A percentile compares a stretch with the other conserved stretches of the same genome.
Conservation (phyloP, 257 asterid species). For the Nemophila menziesii region DNA sequence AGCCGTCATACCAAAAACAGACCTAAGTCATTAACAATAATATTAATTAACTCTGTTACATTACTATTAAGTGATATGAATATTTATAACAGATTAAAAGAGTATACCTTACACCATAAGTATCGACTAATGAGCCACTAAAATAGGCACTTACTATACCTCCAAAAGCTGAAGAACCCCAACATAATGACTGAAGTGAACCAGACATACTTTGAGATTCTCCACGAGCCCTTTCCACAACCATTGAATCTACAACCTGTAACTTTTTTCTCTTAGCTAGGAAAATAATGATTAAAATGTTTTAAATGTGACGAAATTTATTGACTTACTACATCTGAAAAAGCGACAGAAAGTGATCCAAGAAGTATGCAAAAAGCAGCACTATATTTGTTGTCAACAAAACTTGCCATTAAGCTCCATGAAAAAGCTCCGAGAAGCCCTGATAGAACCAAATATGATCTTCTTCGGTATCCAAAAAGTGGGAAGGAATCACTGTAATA, state of each 20-base stretch:
- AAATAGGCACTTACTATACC: constrained; percentile 93
- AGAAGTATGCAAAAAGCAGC: constrained; percentile 88
- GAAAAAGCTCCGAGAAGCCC: constrained; percentile 95
- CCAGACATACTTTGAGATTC: constrained; percentile 98
- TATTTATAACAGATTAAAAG: constrained; percentile 6
- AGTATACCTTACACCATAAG: constrained; percentile 89
- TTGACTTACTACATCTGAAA: constrained; percentile 90
- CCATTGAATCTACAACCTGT: constrained; percentile 99
- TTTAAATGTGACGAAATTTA: too few relatives aligned
- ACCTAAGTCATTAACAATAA: constrained; percentile 71
- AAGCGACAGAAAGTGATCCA: constrained; percentile 95
- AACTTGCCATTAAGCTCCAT: constrained; percentile 89
- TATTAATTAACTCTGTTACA: too few relatives aligned
- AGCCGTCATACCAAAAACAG: constrained; percentile 90
- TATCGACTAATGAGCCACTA: constrained; percentile 92
- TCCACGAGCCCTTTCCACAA: constrained; percentile 97
- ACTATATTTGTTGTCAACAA: constrained; percentile 77
- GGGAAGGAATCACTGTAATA: constrained; percentile 72
- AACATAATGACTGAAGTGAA: constrained; percentile 93
- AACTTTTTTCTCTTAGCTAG: constrained; percentile 17
- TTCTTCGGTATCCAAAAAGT: constrained; percentile 89
- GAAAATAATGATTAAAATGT: neutral
- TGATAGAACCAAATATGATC: constrained; percentile 90
- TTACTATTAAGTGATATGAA: too few relatives aligned
- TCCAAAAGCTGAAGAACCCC: constrained; percentile 99